phyloP scores from a whole-genome alignment of 441 rosid genomes.

The Brassica balearica region DNA sequence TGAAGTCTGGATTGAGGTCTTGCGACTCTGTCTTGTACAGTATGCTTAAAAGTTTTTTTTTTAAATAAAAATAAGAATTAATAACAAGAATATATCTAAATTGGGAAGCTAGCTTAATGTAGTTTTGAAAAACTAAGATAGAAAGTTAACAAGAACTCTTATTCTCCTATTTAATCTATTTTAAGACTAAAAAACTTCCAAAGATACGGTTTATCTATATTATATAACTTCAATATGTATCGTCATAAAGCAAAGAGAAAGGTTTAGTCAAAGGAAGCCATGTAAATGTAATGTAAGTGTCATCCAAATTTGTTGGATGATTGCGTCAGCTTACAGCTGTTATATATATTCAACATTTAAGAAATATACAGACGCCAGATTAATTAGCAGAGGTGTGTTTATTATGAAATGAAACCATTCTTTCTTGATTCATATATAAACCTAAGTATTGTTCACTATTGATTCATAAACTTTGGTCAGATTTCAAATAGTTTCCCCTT shows the following conservation, averaged over 20 bases:
- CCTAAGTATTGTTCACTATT: too few species aligned
- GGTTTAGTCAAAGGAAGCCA: slow-evolving; percentile 34
- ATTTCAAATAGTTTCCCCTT: background rate
- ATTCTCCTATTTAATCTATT: background rate
- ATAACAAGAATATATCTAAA: background rate
- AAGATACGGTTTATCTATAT: slow-evolving; percentile 17
- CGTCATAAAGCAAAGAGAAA: slow-evolving; percentile 9
- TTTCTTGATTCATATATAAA: background rate
- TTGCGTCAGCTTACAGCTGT: slow-evolving; percentile 41
- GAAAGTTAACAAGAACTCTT: slow-evolving; percentile 7
- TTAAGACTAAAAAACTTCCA: slow-evolving; percentile 23
- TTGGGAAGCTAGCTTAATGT: background rate
- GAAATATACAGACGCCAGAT: background rate
- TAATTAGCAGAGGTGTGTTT: background rate
- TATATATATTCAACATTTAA: slow-evolving; percentile 12
- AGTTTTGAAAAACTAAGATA: background rate
- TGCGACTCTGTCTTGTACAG: background rate
- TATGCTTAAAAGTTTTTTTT: background rate
- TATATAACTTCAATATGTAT: background rate
- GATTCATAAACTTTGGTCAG: background rate
- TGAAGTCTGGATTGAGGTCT: background rate
- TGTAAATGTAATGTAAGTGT: slow-evolving; percentile 33
- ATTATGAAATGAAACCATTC: background rate
- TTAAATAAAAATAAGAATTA: background rate
- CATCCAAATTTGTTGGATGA: slow-evolving; percentile 40